Evolutionary conservation across 2,329 filamentous ascomycete species (phyloP).

Genomic region (Thyridium curvatum): DNA sequence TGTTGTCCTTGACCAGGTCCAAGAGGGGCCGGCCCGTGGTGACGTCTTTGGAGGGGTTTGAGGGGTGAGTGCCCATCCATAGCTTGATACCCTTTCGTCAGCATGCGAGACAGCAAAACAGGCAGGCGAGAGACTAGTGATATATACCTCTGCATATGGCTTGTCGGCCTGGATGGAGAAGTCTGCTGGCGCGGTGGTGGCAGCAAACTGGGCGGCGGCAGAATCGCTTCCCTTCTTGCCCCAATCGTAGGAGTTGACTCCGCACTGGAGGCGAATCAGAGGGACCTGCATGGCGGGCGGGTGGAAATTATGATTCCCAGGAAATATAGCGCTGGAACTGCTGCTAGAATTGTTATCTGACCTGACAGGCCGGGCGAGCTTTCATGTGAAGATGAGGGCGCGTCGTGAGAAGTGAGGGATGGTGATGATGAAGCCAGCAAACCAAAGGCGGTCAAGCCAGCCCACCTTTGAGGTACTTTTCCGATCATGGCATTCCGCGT

Average conservation of each 20-base stretch:
- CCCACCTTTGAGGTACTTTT: too few relatives aligned
- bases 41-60: conserved; percentile 87
- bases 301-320: conserved; percentile 1
- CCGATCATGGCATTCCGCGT: too few relatives aligned
- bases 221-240: conserved; percentile 87
- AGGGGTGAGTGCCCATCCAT: conserved; percentile 99
- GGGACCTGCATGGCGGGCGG: conserved; percentile 60
- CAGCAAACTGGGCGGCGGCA: conserved; percentile 82
- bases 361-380: too few relatives aligned
- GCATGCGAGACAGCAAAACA: conserved; percentile 2
- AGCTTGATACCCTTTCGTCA: conserved; percentile 48
- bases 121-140: background rate
- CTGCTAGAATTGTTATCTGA: too few relatives aligned
- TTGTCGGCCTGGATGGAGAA: conserved; percentile 79
- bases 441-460: too few relatives aligned
- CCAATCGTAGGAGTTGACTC: conserved; percentile 99
- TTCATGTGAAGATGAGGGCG: too few relatives aligned
- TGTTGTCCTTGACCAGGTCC: conserved; percentile 82
- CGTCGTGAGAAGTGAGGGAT: too few relatives aligned
- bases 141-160: conserved; percentile 82
- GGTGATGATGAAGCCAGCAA: too few relatives aligned
- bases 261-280: conserved; percentile 78
- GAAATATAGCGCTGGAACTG: background rate
- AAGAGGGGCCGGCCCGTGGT: conserved; percentile 78
- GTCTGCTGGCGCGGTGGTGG: conserved; percentile 65